Percentiles rank a stretch among this genome's conserved stretches.
Conservation (phyloP, 352 stramenopile species). For the Pythium plurisporium region DNA sequence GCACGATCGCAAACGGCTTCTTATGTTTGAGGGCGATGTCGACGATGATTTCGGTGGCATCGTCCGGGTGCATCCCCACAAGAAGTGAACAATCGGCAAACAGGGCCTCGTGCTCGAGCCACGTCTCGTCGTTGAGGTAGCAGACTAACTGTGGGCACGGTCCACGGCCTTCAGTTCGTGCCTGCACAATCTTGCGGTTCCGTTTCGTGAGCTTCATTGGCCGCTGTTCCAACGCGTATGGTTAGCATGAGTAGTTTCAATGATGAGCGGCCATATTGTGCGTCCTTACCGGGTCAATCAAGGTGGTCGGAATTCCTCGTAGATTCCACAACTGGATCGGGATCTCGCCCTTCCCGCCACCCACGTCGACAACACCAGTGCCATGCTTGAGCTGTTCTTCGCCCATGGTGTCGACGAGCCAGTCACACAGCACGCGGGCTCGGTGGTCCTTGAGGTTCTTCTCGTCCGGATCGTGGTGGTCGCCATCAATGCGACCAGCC, state of each 20-base stretch:
- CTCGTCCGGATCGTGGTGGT: constrained; percentile 51
- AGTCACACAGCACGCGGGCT: constrained; percentile 76
- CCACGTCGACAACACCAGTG: constrained; percentile 81
- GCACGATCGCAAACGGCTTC: constrained; percentile 95
- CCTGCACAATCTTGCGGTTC: constrained; percentile 59
- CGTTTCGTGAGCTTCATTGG: constrained; percentile 78
- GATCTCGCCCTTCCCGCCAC: constrained; percentile 86
- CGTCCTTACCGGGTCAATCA: constrained; percentile 75
- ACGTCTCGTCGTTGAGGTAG: constrained; percentile 51
- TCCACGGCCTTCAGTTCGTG: constrained; percentile 24
- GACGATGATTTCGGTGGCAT: constrained; percentile 95
- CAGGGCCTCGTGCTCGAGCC: constrained; percentile 43
- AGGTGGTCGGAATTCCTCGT: constrained; percentile 68
- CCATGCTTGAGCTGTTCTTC: constrained; percentile 34
- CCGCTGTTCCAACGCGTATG: constrained; percentile 26
- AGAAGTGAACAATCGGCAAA: constrained; percentile 83
- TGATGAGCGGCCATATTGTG: background rate
- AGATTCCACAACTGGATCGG: constrained; percentile 78
- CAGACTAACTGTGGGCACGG: constrained; percentile 53
- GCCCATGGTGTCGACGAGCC: constrained; percentile 68
- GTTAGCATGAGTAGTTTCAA: background rate
- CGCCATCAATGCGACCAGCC: constrained; percentile 48
- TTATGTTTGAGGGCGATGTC: constrained; percentile 80
- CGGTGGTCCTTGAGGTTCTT: constrained; percentile 74
- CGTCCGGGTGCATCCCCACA: constrained; percentile 94